phyloP scores from a whole-genome alignment of 768 basidiomycete genomes.

The Tylopilus intermedius region DNA sequence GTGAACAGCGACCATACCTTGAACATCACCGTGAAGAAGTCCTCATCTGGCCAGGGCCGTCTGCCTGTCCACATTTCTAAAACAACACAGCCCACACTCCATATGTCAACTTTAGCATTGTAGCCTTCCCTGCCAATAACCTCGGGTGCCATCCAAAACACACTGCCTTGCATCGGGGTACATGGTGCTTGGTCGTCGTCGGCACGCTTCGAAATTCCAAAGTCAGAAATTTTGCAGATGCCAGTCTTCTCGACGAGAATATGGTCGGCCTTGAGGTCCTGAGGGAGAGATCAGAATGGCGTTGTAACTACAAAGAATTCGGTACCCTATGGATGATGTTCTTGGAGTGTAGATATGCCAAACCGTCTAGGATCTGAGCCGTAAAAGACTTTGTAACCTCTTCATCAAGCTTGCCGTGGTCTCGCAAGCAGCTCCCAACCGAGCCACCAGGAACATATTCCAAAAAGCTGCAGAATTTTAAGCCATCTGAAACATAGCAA shows the following conservation, averaged over 20 bases:
- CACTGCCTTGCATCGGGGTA: conserved; percentile 95
- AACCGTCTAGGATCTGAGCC: conserved; percentile 81
- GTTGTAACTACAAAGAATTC: conserved; percentile 1
- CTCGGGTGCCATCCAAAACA: conserved; percentile 99
- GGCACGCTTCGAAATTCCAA: conserved; percentile 95
- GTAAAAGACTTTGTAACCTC: conserved; percentile 91
- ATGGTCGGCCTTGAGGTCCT: conserved; percentile 98
- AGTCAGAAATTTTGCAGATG: conserved; percentile 95
- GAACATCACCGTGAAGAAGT: conserved; percentile 89
- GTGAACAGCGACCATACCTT: conserved; percentile 50
- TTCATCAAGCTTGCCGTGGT: conserved; percentile 90
- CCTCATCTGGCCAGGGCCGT: conserved; percentile 89
- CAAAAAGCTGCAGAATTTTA: conserved; percentile 64
- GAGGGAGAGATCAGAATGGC: conserved; percentile 9
- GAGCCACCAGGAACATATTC: conserved; percentile 99
- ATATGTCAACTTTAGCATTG: conserved; percentile 96
- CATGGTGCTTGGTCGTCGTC: conserved; percentile 80
- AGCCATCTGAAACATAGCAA: background rate
- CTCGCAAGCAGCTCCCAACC: conserved; percentile 82
- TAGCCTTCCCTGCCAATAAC: conserved; percentile 87
- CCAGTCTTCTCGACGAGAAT: conserved; percentile 92
- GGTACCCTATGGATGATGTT: conserved; percentile 88
- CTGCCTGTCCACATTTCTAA: conserved; percentile 99
- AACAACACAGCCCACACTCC: conserved; percentile 98
- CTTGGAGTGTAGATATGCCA: conserved; percentile 88